A percentile compares a stretch with the other conserved stretches of the same genome.
These are phyloP conservation scores for Leucosporidium scottii DNA, from an alignment of 768 basidiomycete species.

Conservation along the genomic window DNA sequence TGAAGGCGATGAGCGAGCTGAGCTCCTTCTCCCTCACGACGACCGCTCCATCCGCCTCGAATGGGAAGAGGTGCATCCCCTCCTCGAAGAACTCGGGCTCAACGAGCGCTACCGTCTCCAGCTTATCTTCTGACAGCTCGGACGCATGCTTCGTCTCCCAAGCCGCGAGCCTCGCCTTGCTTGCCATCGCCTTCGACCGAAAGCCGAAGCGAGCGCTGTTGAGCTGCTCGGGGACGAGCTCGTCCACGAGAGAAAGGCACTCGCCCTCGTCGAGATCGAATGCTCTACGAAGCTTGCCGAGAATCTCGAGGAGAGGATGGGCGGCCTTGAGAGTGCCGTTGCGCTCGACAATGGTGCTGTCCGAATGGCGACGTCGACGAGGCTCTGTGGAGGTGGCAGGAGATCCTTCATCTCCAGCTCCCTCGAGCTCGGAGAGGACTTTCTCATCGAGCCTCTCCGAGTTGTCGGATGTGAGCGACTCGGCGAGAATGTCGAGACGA, in stretches of 20 bases:
- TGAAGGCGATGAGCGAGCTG: constrained; percentile 21
- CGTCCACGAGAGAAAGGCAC: not conserved
- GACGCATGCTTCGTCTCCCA: constrained; percentile 22
- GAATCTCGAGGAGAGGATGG: not conserved
- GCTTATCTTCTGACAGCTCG: not conserved
- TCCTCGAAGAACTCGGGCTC: constrained; percentile 14
- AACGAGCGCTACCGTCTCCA: not conserved
- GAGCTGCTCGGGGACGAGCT: not conserved
- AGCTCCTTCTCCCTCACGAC: constrained; percentile 20
- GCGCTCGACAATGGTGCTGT: constrained; percentile 1
- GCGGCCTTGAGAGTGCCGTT: not conserved
- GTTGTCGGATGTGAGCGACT: too few species aligned
- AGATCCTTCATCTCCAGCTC: too few species aligned
- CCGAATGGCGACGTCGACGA: not conserved
- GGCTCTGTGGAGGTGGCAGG: too few species aligned
- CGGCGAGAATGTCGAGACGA: not conserved
- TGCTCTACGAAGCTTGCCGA: not conserved
- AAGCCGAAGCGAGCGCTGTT: constrained; percentile 15
- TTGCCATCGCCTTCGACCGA: not conserved
- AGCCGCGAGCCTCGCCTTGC: not conserved
- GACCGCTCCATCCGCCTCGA: not conserved
- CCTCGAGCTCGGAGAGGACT: too few species aligned
- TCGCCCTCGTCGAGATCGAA: constrained; percentile 1
- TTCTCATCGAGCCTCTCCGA: too few species aligned
- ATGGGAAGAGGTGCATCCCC: constrained; percentile 9